Conservation (phyloP, 129 eudicot species). For the Erigeron canadensis region DNA sequence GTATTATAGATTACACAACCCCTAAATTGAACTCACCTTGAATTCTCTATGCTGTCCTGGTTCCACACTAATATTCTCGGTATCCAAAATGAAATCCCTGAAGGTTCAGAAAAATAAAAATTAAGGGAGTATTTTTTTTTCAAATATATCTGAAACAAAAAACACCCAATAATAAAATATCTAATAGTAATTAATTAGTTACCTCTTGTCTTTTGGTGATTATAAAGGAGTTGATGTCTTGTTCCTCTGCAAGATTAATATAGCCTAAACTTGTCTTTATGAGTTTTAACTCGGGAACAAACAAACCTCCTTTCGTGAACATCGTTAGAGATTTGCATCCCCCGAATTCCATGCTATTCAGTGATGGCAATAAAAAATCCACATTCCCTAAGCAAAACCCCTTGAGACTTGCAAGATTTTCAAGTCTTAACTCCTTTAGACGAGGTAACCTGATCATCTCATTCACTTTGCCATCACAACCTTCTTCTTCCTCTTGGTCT, state of each 20-base stretch:
- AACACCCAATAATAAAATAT: no score
- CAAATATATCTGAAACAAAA: no score
- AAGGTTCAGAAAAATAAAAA: no score
- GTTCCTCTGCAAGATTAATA: neutral
- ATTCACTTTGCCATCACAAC: neutral
- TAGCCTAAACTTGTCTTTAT: neutral
- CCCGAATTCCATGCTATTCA: neutral
- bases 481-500: neutral
- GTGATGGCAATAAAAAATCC: neutral
- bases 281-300: neutral
- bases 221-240: conserved; percentile 10
- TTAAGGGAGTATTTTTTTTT: no score
- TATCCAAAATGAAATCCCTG: no score
- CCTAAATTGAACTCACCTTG: no score
- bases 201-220: neutral
- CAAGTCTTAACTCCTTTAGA: neutral
- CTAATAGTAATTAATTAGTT: neutral
- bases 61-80: no score
- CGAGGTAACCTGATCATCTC: neutral
- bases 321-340: neutral
- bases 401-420: rapidly evolving
- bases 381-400: neutral
- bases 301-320: neutral
- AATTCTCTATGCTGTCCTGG: no score
- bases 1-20: no score